phyloP scores from a whole-genome alignment of 2,329 filamentous ascomycete genomes.

The Trichoderma koningiopsis region DNA sequence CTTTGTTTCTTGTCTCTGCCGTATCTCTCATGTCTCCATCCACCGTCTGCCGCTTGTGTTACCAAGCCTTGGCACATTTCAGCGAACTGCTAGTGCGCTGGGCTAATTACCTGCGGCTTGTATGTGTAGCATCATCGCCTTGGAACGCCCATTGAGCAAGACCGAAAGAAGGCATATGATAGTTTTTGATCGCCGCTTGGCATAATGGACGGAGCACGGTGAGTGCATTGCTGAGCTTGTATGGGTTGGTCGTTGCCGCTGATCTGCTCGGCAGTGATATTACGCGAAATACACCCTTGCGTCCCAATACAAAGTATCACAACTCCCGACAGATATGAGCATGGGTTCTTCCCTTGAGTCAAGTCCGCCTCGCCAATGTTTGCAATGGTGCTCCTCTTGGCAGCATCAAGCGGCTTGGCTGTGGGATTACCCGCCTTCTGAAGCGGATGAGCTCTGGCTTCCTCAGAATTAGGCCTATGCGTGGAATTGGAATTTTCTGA shows the following conservation, averaged over 20 bases:
- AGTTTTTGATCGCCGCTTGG: background rate
- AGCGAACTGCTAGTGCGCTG: background rate
- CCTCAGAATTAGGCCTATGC: background rate
- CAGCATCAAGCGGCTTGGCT: background rate
- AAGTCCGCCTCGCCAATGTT: background rate
- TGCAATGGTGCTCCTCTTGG: background rate
- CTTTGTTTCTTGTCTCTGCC: background rate
- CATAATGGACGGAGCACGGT: background rate
- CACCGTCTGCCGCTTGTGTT: slow-evolving; percentile 1
- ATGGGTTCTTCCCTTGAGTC: background rate
- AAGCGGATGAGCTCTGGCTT: background rate
- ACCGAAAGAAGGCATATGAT: background rate
- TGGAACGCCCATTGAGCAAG: background rate
- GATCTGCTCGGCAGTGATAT: background rate
- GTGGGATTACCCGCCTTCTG: background rate
- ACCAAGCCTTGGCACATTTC: slow-evolving; percentile 7
- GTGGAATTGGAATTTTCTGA: background rate
- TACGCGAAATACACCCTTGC: background rate
- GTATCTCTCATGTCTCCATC: background rate
- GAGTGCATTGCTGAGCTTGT: background rate
- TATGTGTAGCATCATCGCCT: background rate
- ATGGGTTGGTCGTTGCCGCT: background rate
- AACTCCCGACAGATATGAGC: background rate
- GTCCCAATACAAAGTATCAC: background rate
- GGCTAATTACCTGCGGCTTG: background rate